Conservation (phyloP, 306 rosid genomes). For the Vicia sativa region DNA sequence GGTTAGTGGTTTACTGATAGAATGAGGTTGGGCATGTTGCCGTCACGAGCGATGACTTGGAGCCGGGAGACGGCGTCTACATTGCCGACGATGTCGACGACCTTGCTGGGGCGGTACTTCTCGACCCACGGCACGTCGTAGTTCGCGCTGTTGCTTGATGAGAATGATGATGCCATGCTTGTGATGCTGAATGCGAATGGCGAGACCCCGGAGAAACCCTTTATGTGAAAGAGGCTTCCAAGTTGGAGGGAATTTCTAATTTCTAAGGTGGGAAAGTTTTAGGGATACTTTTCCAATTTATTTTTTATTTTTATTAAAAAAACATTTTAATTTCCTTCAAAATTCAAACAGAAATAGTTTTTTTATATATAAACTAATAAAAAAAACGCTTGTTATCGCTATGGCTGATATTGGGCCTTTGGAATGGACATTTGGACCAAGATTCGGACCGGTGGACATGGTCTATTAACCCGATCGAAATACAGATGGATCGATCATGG, state of each 20-base stretch:
- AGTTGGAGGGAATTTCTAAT: conserved; percentile 11
- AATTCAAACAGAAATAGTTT: too few relatives aligned
- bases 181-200: neutral
- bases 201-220: neutral
- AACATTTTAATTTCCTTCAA: too few relatives aligned
- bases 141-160: conserved; percentile 36
- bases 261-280: conserved; percentile 5
- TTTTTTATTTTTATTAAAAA: too few relatives aligned
- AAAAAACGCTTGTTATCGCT: too few relatives aligned
- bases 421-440: too few relatives aligned
- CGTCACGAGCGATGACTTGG: conserved; percentile 92
- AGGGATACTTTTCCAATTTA: neutral
- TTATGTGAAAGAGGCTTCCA: neutral
- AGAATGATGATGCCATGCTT: conserved; percentile 66
- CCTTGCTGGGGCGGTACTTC: conserved; percentile 87
- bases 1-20: conserved; percentile 50
- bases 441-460: too few relatives aligned
- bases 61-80: conserved; percentile 87
- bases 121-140: conserved; percentile 96
- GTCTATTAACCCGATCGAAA: too few relatives aligned
- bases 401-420: too few relatives aligned
- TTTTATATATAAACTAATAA: too few relatives aligned
- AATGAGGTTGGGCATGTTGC: conserved; percentile 94
- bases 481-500: too few relatives aligned
- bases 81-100: conserved; percentile 85